These are phyloP conservation scores for Lithohypha guttulata DNA, from an alignment of 2,329 filamentous ascomycete species.

Conservation along the genomic window DNA sequence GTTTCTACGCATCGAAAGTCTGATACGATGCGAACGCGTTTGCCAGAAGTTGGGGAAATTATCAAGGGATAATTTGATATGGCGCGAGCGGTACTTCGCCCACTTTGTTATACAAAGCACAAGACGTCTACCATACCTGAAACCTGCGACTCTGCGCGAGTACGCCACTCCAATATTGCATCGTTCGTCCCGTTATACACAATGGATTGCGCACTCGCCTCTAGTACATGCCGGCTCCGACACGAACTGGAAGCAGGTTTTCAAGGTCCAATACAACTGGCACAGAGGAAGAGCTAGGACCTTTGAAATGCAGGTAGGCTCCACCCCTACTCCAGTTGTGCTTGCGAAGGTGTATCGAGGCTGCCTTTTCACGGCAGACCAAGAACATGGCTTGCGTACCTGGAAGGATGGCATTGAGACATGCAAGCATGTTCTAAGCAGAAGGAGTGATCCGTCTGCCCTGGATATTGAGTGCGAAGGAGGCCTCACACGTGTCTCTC, in stretches of 20 bases:
- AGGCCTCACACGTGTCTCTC: constrained; percentile 46
- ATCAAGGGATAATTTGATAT: constrained; percentile 72
- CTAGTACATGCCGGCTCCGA: constrained; percentile 40
- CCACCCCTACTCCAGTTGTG: constrained; percentile 46
- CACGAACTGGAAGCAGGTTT: constrained; percentile 79
- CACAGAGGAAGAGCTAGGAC: constrained; percentile 68
- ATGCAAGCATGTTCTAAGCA: constrained; percentile 33
- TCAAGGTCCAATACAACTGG: constrained; percentile 87
- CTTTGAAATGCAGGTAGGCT: constrained; percentile 49
- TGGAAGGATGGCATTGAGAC: constrained; percentile 52
- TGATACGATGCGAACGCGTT: constrained; percentile 58
- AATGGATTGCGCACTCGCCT: constrained; percentile 52
- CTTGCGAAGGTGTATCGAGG: constrained; percentile 70
- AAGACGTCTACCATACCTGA: constrained; percentile 60
- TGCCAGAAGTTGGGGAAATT: constrained; percentile 65
- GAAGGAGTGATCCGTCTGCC: constrained; percentile 43
- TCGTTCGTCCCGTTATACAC: constrained; percentile 39
- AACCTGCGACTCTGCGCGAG: too few relatives aligned
- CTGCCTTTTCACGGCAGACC: constrained; percentile 66
- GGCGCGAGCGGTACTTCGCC: constrained; percentile 80
- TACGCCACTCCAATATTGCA: too few relatives aligned
- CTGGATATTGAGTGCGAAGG: constrained; percentile 50
- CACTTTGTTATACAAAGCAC: constrained; percentile 77
- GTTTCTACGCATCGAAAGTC: constrained; percentile 57
- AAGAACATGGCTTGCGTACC: constrained; percentile 57